These are phyloP conservation scores for Symbiotaphrina buchneri DNA, from an alignment of 495 filamentous ascomycete genomes.

Conservation along the genomic window DNA sequence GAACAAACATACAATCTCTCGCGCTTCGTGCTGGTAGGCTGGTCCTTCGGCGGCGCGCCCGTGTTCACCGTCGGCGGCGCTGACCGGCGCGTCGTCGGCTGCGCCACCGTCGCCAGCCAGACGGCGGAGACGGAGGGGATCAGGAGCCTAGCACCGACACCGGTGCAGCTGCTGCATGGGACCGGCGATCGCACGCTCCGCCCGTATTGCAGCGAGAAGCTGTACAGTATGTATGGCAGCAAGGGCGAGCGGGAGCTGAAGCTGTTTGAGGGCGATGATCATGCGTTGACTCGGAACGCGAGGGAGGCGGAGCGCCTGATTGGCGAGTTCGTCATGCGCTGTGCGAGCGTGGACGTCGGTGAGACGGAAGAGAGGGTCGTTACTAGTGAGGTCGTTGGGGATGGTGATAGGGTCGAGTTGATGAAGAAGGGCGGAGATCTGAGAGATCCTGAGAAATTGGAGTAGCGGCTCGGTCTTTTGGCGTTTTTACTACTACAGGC, in stretches of 20 bases:
- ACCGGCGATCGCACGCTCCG: slow-evolving; percentile 14
- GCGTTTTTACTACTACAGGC: no score
- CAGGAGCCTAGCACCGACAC: slow-evolving; percentile 10
- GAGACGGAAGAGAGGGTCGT: slow-evolving; percentile 7
- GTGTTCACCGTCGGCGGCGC: slow-evolving; percentile 15
- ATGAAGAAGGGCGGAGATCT: slow-evolving; percentile 14
- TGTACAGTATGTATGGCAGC: slow-evolving; percentile 16
- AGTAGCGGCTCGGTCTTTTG: no score
- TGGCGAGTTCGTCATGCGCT: slow-evolving; percentile 13
- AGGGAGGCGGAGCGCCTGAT: slow-evolving; percentile 14
- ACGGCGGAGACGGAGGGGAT: slow-evolving; percentile 11
- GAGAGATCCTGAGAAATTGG: slow-evolving; percentile 12
- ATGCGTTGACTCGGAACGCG: slow-evolving; percentile 16
- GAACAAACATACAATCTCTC: slow-evolving; percentile 10
- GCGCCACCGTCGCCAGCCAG: slow-evolving; percentile 17
- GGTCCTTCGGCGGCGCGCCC: slow-evolving; percentile 21
- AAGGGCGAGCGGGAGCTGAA: slow-evolving; percentile 14
- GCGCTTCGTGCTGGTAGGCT: slow-evolving; percentile 20
- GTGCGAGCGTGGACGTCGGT: slow-evolving; percentile 9
- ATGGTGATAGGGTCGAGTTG: slow-evolving; percentile 10
- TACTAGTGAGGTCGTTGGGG: slow-evolving; percentile 11
- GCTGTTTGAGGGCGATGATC: slow-evolving; percentile 19
- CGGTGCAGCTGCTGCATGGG: slow-evolving; percentile 18
- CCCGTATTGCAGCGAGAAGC: slow-evolving; percentile 12
- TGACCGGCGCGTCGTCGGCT: slow-evolving; percentile 15